Percentiles rank a stretch among this genome's conserved stretches.
Conservation (phyloP, 2,329 filamentous ascomycete genomes). For the Talaromyces rugulosus region DNA sequence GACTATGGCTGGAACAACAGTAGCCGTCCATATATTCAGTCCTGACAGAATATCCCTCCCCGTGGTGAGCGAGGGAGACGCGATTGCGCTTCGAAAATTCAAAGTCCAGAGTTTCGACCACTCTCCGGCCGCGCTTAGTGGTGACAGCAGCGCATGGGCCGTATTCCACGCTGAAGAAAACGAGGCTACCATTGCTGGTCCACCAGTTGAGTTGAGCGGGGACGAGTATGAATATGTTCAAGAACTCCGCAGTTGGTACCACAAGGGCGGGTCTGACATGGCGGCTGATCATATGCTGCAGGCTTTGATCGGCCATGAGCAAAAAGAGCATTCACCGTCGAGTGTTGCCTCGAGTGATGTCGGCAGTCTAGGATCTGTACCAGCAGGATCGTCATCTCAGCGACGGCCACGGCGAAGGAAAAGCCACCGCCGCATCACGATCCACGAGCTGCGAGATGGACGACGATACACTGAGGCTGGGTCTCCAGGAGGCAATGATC, state of each 20-base stretch:
- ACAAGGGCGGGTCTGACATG: slow-evolving; percentile 29
- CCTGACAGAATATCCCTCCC: slow-evolving; percentile 38
- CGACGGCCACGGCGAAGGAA: slow-evolving; percentile 25
- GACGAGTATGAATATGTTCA: slow-evolving; percentile 35
- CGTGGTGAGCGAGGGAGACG: slow-evolving; percentile 33
- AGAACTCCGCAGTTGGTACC: slow-evolving; percentile 39
- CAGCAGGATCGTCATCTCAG: slow-evolving; percentile 10
- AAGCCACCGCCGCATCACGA: slow-evolving; percentile 33
- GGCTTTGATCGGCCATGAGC: slow-evolving; percentile 27
- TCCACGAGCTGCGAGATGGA: slow-evolving; percentile 41
- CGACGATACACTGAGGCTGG: slow-evolving; percentile 38
- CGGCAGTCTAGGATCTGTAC: slow-evolving; percentile 26
- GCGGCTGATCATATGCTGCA: slow-evolving; percentile 34
- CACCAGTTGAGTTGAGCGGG: slow-evolving; percentile 36
- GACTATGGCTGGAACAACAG: slow-evolving; percentile 35
- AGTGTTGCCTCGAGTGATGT: slow-evolving; percentile 15
- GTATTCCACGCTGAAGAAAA: slow-evolving; percentile 34
- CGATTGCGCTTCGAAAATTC: slow-evolving; percentile 44
- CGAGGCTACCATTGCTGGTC: slow-evolving; percentile 29
- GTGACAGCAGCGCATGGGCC: slow-evolving; percentile 43
- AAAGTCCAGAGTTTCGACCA: slow-evolving; percentile 39
- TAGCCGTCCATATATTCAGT: slow-evolving; percentile 41
- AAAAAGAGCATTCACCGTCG: slow-evolving; percentile 20
- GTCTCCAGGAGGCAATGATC: slow-evolving; percentile 30
- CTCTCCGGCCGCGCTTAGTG: slow-evolving; percentile 38